These are phyloP conservation scores for Rossbeevera mucosa DNA, from an alignment of 768 basidiomycete species.

Conservation along the genomic window DNA sequence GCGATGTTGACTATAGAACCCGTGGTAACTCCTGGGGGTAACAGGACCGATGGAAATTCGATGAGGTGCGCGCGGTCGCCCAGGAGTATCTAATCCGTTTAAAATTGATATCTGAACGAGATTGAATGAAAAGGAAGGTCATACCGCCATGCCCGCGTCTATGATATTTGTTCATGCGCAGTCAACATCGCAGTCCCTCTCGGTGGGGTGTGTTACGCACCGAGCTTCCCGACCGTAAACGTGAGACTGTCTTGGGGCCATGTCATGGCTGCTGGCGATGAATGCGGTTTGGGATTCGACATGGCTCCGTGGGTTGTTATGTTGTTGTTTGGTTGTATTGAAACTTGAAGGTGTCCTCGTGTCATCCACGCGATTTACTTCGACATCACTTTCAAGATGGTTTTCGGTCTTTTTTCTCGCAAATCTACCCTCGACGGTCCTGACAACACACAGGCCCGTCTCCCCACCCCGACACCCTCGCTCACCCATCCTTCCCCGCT, in stretches of 20 bases:
- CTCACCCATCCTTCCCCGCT: slow-evolving; percentile 21
- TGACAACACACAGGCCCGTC: slow-evolving; percentile 27
- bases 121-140: slow-evolving; percentile 6
- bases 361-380: no score
- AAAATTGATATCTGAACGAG: not conserved
- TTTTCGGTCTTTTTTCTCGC: slow-evolving; percentile 40
- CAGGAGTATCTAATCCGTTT: slow-evolving; percentile 64
- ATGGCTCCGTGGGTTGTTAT: slow-evolving; percentile 13
- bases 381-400: no score
- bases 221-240: slow-evolving; percentile 94
- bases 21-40: slow-evolving; percentile 87
- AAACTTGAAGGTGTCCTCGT: no score
- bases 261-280: slow-evolving; percentile 23
- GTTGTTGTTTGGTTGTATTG: slow-evolving; percentile 22
- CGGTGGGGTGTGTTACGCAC: slow-evolving; percentile 41
- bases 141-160: slow-evolving; percentile 95
- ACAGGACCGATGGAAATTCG: slow-evolving; percentile 93
- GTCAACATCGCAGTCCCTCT: slow-evolving; percentile 8
- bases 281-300: slow-evolving; percentile 3
- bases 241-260: slow-evolving; percentile 65
- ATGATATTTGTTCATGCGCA: not conserved
- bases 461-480: slow-evolving; percentile 53
- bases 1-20: slow-evolving; percentile 98
- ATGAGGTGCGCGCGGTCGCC: slow-evolving; percentile 94
- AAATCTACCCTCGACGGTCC: slow-evolving; percentile 22